phyloP scores from a whole-genome alignment of 129 eudicot species.

The Cynara cardunculus region DNA sequence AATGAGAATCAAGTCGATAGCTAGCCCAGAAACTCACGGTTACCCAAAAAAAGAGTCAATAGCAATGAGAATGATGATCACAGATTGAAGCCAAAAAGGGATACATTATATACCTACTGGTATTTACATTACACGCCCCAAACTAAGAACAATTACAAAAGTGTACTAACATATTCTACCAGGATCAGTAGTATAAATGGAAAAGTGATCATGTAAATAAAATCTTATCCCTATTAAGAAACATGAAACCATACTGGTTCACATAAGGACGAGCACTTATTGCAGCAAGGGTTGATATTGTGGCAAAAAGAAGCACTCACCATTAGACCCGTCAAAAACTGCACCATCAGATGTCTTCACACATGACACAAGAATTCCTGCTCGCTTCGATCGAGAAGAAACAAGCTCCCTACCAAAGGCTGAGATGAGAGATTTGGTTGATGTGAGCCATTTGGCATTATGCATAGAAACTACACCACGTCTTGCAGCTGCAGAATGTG shows the following conservation, averaged over 20 bases:
- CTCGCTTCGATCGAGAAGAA: constrained; percentile 33
- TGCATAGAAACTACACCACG: constrained; percentile 32
- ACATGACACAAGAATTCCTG: constrained; percentile 38
- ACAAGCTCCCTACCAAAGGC: constrained; percentile 38
- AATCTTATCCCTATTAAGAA: constrained; percentile 12
- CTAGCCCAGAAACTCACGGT: too few species aligned
- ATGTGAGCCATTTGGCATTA: constrained; percentile 32
- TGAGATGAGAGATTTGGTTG: constrained; percentile 24
- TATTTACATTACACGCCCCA: neutral
- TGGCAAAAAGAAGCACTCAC: constrained; percentile 32
- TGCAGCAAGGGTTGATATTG: neutral
- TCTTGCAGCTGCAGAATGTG: constrained; percentile 31
- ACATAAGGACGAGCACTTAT: neutral
- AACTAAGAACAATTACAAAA: neutral
- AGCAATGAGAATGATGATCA: neutral
- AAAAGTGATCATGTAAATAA: neutral
- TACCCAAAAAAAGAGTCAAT: too few species aligned
- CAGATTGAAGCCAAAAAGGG: neutral
- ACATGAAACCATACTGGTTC: constrained; percentile 1
- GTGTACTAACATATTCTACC: neutral
- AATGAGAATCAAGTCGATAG: neutral
- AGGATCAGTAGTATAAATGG: neutral
- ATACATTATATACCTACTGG: neutral
- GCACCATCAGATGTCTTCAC: constrained; percentile 47
- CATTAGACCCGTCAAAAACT: constrained; percentile 32